Evolutionary conservation across 2,329 filamentous ascomycete species (phyloP).

Genomic region (Penicillium sp.): DNA sequence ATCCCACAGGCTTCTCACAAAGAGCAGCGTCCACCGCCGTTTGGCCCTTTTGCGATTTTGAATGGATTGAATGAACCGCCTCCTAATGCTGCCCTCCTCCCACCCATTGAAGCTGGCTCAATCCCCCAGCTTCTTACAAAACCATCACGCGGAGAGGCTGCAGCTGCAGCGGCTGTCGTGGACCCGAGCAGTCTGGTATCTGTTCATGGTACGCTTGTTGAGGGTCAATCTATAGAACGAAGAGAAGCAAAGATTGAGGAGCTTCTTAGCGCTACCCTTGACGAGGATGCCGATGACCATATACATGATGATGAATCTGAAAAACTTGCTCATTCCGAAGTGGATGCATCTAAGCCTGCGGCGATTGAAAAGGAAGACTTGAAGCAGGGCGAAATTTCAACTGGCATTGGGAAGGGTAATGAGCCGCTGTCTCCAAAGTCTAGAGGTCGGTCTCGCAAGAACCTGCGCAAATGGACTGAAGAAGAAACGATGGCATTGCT

Average conservation of each 20-base stretch:
- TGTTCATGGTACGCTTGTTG: constrained; percentile 16
- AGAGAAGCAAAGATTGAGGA: constrained; percentile 42
- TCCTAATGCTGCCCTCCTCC: constrained; percentile 63
- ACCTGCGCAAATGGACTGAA: constrained; percentile 61
- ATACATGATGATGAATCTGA: constrained; percentile 20
- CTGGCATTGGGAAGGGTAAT: constrained; percentile 17
- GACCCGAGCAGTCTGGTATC: constrained; percentile 27
- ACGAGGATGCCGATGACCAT: constrained; percentile 22
- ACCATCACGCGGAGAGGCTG: constrained; percentile 33
- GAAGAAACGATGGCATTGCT: constrained; percentile 63
- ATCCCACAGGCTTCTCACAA: constrained; percentile 51
- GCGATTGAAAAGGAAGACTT: constrained; percentile 12
- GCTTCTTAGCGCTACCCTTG: constrained; percentile 36
- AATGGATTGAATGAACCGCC: constrained; percentile 68
- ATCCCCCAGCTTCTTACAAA: constrained; percentile 43
- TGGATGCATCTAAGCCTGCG: not conserved
- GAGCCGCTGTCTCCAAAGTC: constrained; percentile 38
- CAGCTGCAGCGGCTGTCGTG: constrained; percentile 20
- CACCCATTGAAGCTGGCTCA: constrained; percentile 61
- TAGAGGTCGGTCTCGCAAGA: constrained; percentile 52
- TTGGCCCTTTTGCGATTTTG: constrained; percentile 54
- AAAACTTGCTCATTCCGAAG: constrained; percentile 10
- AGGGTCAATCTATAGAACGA: constrained; percentile 33
- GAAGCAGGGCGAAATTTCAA: constrained; percentile 5
- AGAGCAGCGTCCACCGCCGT: constrained; percentile 48